phyloP scores from a whole-genome alignment of 495 filamentous ascomycete genomes.

The Mytilinidion resinicola region DNA sequence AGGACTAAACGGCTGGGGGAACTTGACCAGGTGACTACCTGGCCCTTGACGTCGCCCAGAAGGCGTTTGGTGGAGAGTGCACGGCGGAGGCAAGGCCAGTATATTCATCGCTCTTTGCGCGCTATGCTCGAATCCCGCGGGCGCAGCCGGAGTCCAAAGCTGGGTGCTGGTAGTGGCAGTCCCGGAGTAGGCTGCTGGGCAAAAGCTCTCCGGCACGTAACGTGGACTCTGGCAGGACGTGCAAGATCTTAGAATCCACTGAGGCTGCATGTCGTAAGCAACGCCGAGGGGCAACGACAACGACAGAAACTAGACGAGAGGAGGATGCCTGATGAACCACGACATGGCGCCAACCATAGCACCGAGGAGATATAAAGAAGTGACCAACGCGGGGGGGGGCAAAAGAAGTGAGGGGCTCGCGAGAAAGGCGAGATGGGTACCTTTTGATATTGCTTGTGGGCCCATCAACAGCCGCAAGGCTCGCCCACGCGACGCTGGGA shows the following conservation, averaged over 20 bases:
- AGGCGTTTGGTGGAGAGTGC: constrained; percentile 21
- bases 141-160: constrained; percentile 27
- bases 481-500: too few species aligned
- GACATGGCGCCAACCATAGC: not conserved
- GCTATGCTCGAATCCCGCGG: constrained; percentile 22
- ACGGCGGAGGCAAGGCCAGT: constrained; percentile 26
- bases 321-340: not conserved
- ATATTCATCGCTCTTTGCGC: constrained; percentile 29
- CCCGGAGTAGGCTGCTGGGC: constrained; percentile 11
- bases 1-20: constrained; percentile 23
- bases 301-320: not conserved
- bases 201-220: too few species aligned
- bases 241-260: constrained; percentile 9
- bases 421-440: not conserved
- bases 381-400: not conserved
- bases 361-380: not conserved
- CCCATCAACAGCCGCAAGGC: not conserved
- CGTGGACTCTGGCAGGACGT: too few species aligned
- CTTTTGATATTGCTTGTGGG: constrained; percentile 4
- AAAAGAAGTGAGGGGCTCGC: not conserved
- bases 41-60: constrained; percentile 28
- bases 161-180: constrained; percentile 16
- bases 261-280: constrained; percentile 23
- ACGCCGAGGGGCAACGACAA: constrained; percentile 6
- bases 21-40: constrained; percentile 23